Conservation (phyloP, 2,329 filamentous ascomycete genomes). For the Lasiodiplodia citricola region DNA sequence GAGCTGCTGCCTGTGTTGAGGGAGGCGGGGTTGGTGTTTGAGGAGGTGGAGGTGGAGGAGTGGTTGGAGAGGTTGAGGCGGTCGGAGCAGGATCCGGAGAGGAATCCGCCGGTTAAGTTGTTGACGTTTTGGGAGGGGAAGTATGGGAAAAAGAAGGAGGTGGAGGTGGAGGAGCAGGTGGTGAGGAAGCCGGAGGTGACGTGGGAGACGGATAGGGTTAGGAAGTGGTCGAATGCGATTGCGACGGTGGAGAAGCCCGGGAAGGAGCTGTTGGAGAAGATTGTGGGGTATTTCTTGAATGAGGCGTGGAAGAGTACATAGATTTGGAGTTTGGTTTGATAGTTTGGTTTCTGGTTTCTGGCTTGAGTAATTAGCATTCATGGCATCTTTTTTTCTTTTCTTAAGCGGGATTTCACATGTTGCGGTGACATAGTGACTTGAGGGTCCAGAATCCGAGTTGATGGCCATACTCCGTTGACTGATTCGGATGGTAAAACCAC, state of each 20-base stretch:
- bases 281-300: constrained; percentile 10
- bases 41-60: constrained; percentile 32
- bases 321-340: too few relatives aligned
- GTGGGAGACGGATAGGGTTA: constrained; percentile 19
- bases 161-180: background rate
- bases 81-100: constrained; percentile 33
- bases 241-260: constrained; percentile 5
- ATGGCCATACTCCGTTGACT: too few relatives aligned
- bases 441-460: too few relatives aligned
- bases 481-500: too few relatives aligned
- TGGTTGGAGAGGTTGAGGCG: constrained; percentile 37
- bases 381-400: too few relatives aligned
- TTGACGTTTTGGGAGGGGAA: constrained; percentile 39
- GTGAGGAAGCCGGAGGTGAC: background rate
- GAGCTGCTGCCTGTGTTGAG: constrained; percentile 59
- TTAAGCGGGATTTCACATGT: too few relatives aligned
- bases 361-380: too few relatives aligned
- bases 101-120: constrained; percentile 39
- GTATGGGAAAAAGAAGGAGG: constrained; percentile 31
- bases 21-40: constrained; percentile 44
- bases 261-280: constrained; percentile 18
- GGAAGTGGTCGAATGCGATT: constrained; percentile 18
- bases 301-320: constrained; percentile 21
- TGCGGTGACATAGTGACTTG: too few relatives aligned
- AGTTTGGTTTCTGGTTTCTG: background rate